Evolutionary conservation across 208 protist genomes (phyloP), one percentile per base, ranked within the genome.

Genomic region (Balamuthia mandrillaris): DNA sequence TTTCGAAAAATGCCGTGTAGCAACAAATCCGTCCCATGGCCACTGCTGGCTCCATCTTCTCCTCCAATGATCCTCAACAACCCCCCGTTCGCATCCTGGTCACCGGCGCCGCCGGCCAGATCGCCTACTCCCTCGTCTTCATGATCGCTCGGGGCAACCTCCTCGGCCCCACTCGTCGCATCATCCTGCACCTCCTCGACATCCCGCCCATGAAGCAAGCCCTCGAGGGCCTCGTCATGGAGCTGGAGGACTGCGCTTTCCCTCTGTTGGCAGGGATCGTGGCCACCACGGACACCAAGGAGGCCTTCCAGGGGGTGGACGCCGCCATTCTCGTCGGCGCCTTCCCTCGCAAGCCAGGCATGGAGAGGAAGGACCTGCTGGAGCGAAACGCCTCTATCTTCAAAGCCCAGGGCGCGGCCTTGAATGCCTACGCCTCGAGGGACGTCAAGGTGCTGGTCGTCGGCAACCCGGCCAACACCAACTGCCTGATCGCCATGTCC

Each of bases 381-480:
- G 88, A 96, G 49, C 93, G 90, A 27, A 99, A 99, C 89, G 95
- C 92, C 3, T 89, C 91, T 21, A 98, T 99, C 68, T 99, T 99
- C 92, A 91, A 90, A 31, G 93, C 86, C 72, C 96, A 97, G 86
- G 98, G 97, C 37, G 91, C 91, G 27, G 92, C 93, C 14, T 75
- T 99, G 14, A 93, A 93, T 54, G 90, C 95, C 31, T 93, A 96
- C 61, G 97, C 96, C 24, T 86, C 86, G 2, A 84, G 90, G 39
- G 84, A 93, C 72, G 95, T 96, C 79, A 95, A 95, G 63, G 92
- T 96, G 7, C 77, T 97, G 5, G 96, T 98, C 29, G 96, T 98
- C 0, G 96, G 97, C 66, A 99, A 99, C 85, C 97, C 98, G 18
- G 97, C 97, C 37, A 99, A 99, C 90, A 99, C 98, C 31, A 99